These are phyloP conservation scores for Articulospora tetracladia DNA, from an alignment of 495 filamentous ascomycete genomes.

Conservation along the genomic window DNA sequence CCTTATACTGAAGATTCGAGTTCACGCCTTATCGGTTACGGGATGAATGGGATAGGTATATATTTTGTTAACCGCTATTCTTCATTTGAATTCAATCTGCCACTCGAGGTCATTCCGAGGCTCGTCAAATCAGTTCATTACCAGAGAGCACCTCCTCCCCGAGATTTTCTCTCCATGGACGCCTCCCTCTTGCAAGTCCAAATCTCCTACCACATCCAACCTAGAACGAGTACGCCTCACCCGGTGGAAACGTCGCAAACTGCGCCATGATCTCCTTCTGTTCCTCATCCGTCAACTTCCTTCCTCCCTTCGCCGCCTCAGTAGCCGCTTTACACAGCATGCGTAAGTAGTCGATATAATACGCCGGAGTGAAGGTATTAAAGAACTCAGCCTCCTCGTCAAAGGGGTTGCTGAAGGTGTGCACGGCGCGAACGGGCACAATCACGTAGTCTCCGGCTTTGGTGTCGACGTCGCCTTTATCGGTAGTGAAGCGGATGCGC, in stretches of 20 bases:
- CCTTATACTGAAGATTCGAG: too few relatives aligned
- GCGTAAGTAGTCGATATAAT: conserved; percentile 49
- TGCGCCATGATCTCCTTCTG: conserved; percentile 37
- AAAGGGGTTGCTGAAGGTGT: conserved; percentile 51
- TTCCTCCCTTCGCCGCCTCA: conserved; percentile 21
- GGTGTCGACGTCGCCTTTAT: conserved; percentile 39
- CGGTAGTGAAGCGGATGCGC: conserved; percentile 38
- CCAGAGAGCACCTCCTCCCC: too few relatives aligned
- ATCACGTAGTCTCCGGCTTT: conserved; percentile 46
- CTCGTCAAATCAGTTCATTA: too few relatives aligned
- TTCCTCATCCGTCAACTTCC: conserved; percentile 32
- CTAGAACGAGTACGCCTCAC: conserved; percentile 1
- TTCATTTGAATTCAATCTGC: too few relatives aligned
- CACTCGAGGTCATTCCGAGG: too few relatives aligned
- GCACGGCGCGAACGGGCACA: conserved; percentile 45
- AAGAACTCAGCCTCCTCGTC: conserved; percentile 51
- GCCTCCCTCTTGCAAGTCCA: too few relatives aligned
- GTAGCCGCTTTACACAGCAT: conserved; percentile 31
- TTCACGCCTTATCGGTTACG: too few relatives aligned
- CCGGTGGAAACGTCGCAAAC: conserved; percentile 38
- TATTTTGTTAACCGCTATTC: too few relatives aligned
- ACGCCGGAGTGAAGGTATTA: conserved; percentile 51
- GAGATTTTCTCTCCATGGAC: too few relatives aligned
- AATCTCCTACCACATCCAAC: too few relatives aligned
- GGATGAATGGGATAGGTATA: too few relatives aligned